phyloP scores from a whole-genome alignment of 441 rosid species.

The Omphalea diandra region DNA sequence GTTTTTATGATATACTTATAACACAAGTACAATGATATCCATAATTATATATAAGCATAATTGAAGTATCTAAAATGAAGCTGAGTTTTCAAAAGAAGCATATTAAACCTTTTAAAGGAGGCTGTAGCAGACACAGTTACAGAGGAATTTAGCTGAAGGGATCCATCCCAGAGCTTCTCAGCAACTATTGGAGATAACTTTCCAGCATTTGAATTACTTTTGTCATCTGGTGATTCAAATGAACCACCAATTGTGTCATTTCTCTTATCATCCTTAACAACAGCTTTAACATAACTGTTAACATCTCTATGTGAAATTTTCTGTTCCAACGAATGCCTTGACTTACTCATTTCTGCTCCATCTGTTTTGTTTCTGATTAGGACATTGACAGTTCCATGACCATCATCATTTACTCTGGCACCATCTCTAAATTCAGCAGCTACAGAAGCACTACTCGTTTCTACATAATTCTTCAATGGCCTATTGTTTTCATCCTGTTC shows the following conservation, averaged over 20 bases:
- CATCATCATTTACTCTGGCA: background rate
- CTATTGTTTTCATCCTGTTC: background rate
- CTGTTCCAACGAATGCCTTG: constrained; percentile 10
- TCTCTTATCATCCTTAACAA: constrained; percentile 6
- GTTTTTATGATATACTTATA: too few relatives aligned
- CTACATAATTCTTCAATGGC: background rate
- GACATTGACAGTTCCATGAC: background rate
- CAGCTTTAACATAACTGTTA: too few relatives aligned
- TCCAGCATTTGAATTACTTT: constrained; percentile 8
- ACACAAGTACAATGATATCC: too few relatives aligned
- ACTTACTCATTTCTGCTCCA: background rate
- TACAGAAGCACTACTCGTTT: background rate
- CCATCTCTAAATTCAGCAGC: background rate
- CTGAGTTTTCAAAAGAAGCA: constrained; percentile 8
- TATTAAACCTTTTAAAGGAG: constrained; percentile 38
- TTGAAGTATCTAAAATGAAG: background rate
- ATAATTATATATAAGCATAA: too few relatives aligned
- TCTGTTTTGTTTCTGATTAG: background rate
- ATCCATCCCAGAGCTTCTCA: constrained; percentile 38
- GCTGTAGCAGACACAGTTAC: constrained; percentile 31
- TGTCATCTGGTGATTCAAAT: background rate
- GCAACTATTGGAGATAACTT: constrained; percentile 18
- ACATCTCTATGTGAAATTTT: constrained; percentile 7
- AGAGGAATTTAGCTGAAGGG: constrained; percentile 37
- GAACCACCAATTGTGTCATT: background rate